Evolutionary conservation across 169 alveolate species (phyloP).

Genomic region (Pseudocohnilembus persalinus): DNA sequence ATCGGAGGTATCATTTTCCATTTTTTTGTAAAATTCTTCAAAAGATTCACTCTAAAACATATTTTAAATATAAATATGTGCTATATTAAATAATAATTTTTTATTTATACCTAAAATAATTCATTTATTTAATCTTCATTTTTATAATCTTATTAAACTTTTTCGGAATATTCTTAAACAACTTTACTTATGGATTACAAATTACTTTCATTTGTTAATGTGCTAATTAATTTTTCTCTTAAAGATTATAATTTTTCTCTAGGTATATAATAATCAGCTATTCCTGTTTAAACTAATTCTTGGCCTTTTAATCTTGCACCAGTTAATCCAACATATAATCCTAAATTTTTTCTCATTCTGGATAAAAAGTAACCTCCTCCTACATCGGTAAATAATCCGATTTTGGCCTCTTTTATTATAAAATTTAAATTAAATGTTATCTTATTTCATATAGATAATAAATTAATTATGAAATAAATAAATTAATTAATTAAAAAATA

Average conservation of each 20-base stretch:
- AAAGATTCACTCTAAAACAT: not conserved
- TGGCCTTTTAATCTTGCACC: conserved; percentile 80
- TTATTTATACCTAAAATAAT: conserved; percentile 47
- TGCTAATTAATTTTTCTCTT: conserved; percentile 36
- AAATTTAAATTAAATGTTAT: too few relatives aligned
- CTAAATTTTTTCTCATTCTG: conserved; percentile 71
- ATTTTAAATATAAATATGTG: not conserved
- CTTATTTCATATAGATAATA: not conserved
- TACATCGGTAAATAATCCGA: conserved; percentile 90
- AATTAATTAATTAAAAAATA: too few relatives aligned
- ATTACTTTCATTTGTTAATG: conserved; percentile 23
- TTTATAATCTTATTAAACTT: conserved; percentile 1
- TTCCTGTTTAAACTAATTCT: conserved; percentile 78
- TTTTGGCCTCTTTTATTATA: conserved; percentile 66
- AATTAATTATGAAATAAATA: too few relatives aligned
- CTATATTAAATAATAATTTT: conserved; percentile 20
- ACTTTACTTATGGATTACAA: conserved; percentile 46
- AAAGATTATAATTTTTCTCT: conserved; percentile 37
- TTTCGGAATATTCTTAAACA: conserved; percentile 53
- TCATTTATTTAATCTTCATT: conserved; percentile 51
- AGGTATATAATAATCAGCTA: conserved; percentile 82
- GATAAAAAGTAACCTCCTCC: conserved; percentile 85
- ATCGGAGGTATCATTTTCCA: conserved; percentile 9
- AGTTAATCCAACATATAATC: conserved; percentile 82
- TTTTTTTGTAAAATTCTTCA: not conserved